A percentile compares a stretch with the other conserved stretches of the same genome.
Conservation (phyloP, 106 monocot genomes). For the Triglochin maritima region DNA sequence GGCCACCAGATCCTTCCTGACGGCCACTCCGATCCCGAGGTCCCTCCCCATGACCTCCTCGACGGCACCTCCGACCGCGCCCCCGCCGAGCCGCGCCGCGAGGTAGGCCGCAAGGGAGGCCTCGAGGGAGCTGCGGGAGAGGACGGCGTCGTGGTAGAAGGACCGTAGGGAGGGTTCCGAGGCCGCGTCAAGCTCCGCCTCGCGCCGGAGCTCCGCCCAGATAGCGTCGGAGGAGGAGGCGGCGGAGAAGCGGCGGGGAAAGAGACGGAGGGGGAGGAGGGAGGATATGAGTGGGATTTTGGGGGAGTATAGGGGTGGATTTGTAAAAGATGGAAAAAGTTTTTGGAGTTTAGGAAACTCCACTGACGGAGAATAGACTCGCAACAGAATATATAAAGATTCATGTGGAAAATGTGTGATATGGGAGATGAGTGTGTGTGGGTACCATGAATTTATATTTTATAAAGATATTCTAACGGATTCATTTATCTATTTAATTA, state of each 20-base stretch:
- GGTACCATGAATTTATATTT: too few species aligned
- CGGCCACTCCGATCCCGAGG: constrained; percentile 10
- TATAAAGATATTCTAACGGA: too few species aligned
- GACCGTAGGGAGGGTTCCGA: constrained; percentile 40
- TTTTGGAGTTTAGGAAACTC: too few species aligned
- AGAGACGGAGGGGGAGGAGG: background rate
- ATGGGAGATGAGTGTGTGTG: too few species aligned
- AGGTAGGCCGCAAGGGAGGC: constrained; percentile 50
- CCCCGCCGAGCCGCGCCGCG: constrained; percentile 2
- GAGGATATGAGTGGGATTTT: background rate
- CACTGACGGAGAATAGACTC: too few species aligned
- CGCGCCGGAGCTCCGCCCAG: constrained; percentile 37
- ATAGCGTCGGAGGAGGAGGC: constrained; percentile 22
- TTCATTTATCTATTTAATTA: too few species aligned
- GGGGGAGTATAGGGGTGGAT: too few species aligned
- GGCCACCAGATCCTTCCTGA: constrained; percentile 37
- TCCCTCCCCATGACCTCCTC: constrained; percentile 10
- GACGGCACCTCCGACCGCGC: constrained; percentile 11
- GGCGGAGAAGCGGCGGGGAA: background rate
- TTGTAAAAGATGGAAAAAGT: too few species aligned
- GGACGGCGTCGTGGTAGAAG: constrained; percentile 40
- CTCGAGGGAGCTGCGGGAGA: constrained; percentile 52
- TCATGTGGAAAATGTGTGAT: too few species aligned
- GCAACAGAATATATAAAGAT: too few species aligned
- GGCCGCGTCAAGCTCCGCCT: constrained; percentile 40